Percentiles rank a stretch among this genome's conserved stretches.
phyloP scores from a whole-genome alignment of 371 early-diverging fungal species.

The Actinomortierella wolfii region DNA sequence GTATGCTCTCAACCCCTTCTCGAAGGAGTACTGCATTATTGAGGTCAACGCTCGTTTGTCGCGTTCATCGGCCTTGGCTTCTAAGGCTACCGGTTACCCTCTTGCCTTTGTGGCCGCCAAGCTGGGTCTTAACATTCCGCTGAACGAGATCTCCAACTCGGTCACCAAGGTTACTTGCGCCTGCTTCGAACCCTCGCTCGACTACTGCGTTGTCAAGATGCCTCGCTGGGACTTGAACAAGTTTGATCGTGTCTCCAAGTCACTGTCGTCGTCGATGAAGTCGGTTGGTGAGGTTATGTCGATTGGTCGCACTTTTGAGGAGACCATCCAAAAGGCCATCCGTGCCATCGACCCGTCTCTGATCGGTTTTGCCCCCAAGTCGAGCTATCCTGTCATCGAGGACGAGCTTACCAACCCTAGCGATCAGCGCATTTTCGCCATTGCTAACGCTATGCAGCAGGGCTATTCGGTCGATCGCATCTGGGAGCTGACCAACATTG shows the following conservation, averaged over 20 bases:
- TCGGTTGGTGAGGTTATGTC: constrained; percentile 97
- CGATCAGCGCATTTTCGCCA: constrained; percentile 90
- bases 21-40: constrained; percentile 93
- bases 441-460: constrained; percentile 85
- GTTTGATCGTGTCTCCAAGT: constrained; percentile 88
- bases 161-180: constrained; percentile 95
- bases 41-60: constrained; percentile 97
- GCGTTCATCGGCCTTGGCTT: constrained; percentile 89
- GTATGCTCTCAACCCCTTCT: constrained; percentile 93
- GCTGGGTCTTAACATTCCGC: constrained; percentile 88
- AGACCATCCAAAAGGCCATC: constrained; percentile 95
- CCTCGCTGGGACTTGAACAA: constrained; percentile 97
- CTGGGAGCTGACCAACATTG: constrained; percentile 87
- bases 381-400: constrained; percentile 61
- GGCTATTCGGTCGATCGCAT: constrained; percentile 88
- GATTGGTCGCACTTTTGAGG: constrained; percentile 94
- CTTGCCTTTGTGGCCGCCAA: constrained; percentile 98
- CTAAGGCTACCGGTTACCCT: constrained; percentile 98
- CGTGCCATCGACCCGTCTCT: constrained; percentile 90
- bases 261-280: constrained; percentile 92
- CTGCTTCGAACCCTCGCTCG: constrained; percentile 94
- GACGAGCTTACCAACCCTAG: constrained; percentile 84
- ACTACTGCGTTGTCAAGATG: constrained; percentile 94
- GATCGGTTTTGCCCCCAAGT: constrained; percentile 66
- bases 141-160: constrained; percentile 87